Percentiles rank a stretch among this genome's conserved stretches.
Conservation (phyloP, 805 yeast species). For the Pichia scutulata region DNA sequence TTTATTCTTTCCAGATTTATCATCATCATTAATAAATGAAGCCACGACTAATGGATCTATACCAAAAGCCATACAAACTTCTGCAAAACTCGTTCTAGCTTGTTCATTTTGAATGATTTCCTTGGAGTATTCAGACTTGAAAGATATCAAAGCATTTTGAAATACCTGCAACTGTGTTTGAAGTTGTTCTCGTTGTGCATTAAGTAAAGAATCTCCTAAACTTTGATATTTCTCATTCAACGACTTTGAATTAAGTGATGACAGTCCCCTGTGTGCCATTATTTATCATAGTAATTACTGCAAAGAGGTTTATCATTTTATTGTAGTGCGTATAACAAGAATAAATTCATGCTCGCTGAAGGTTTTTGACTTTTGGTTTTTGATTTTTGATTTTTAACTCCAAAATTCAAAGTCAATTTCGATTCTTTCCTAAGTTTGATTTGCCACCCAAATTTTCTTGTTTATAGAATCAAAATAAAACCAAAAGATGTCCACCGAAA, state of each 20-base stretch:
- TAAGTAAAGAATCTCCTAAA: conserved; percentile 43
- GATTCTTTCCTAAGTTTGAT: background rate
- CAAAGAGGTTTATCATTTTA: background rate
- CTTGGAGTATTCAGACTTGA: conserved; percentile 62
- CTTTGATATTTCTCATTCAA: conserved; percentile 34
- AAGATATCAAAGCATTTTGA: conserved; percentile 67
- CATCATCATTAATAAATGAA: conserved; percentile 21
- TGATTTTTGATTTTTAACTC: too few relatives aligned
- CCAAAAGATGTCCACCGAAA: conserved; percentile 3
- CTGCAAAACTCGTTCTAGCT: conserved; percentile 63
- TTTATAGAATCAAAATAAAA: background rate
- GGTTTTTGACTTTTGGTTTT: background rate
- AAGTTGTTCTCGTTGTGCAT: conserved; percentile 52
- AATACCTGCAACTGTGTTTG: conserved; percentile 68
- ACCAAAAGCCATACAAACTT: conserved; percentile 73
- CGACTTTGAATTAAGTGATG: conserved; percentile 22
- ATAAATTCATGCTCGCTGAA: background rate
- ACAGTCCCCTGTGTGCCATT: conserved; percentile 23
- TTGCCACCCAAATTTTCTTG: conserved; percentile 6
- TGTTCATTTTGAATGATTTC: conserved; percentile 59
- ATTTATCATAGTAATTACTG: background rate
- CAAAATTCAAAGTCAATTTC: background rate
- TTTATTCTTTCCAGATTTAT: conserved; percentile 22
- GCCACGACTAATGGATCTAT: conserved; percentile 64
- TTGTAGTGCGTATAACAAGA: too few relatives aligned